Evolutionary conservation across 1,139 yeast species (phyloP).

Genomic region (Kurtzmaniella natalensis): DNA sequence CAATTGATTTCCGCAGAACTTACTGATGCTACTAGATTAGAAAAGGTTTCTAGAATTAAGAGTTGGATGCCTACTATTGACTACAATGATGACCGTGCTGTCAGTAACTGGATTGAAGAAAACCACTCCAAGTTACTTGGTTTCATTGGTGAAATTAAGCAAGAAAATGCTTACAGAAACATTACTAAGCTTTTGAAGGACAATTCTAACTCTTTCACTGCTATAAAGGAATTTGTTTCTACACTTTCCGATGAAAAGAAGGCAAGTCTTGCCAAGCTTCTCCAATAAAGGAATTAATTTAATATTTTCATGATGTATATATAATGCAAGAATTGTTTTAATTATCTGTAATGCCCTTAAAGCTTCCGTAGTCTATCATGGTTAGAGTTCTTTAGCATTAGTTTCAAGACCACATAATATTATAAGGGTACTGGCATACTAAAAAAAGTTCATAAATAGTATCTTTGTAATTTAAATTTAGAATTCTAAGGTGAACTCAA

Average conservation of each 20-base stretch:
- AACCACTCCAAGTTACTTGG: conserved; percentile 62
- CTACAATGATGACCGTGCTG: conserved; percentile 68
- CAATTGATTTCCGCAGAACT: conserved; percentile 67
- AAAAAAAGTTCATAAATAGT: too few species aligned
- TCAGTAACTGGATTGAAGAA: conserved; percentile 83
- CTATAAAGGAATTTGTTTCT: conserved; percentile 58
- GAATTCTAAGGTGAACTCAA: too few species aligned
- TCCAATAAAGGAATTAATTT: too few species aligned
- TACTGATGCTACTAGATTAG: conserved; percentile 63
- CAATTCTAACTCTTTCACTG: conserved; percentile 50
- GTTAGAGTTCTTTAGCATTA: too few species aligned
- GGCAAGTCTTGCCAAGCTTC: conserved; percentile 40
- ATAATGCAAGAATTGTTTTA: too few species aligned
- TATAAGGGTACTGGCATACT: too few species aligned
- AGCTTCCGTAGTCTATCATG: too few species aligned
- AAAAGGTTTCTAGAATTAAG: conserved; percentile 80
- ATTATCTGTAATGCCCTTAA: too few species aligned
- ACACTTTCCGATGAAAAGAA: conserved; percentile 59
- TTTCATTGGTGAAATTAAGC: conserved; percentile 59
- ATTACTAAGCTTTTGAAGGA: conserved; percentile 57
- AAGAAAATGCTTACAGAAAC: conserved; percentile 59
- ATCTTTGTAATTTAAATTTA: too few species aligned
- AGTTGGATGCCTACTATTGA: conserved; percentile 82
- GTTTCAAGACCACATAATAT: too few species aligned
- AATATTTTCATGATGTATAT: too few species aligned